Conservation (phyloP, 805 yeast species). For the Limtongia smithiae region DNA sequence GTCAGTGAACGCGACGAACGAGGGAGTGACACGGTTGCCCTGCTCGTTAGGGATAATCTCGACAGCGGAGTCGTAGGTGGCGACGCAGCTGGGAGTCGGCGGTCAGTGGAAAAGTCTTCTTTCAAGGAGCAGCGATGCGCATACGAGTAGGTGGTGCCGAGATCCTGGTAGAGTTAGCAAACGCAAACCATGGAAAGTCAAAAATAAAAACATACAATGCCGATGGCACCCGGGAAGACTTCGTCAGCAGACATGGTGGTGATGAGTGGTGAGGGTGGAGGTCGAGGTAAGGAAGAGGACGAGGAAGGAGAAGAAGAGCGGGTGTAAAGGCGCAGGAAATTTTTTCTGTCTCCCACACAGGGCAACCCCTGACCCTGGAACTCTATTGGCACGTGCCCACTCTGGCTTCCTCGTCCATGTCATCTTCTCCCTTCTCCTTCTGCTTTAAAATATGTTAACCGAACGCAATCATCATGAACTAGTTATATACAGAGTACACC, state of each 20-base stretch:
- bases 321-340: not conserved
- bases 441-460: too few relatives aligned
- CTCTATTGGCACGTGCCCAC: too few relatives aligned
- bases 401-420: too few relatives aligned
- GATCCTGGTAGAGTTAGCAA: slow-evolving; percentile 19
- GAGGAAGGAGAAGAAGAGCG: not conserved
- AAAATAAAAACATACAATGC: slow-evolving; percentile 59
- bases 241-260: slow-evolving; percentile 56
- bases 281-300: not conserved
- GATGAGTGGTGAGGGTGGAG: not conserved
- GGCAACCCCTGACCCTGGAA: too few relatives aligned
- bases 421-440: too few relatives aligned
- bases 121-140: slow-evolving; percentile 1
- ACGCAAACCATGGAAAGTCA: not conserved
- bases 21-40: slow-evolving; percentile 98
- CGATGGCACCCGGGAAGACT: slow-evolving; percentile 98
- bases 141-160: slow-evolving; percentile 34
- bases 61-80: slow-evolving; percentile 88
- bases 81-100: slow-evolving; percentile 61
- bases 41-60: slow-evolving; percentile 97
- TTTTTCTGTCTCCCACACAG: not conserved
- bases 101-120: not conserved
- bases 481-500: too few relatives aligned
- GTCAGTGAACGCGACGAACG: slow-evolving; percentile 91
- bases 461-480: too few relatives aligned